Evolutionary conservation across 306 rosid genomes (phyloP).

Genomic region (Fagus sylvatica): DNA sequence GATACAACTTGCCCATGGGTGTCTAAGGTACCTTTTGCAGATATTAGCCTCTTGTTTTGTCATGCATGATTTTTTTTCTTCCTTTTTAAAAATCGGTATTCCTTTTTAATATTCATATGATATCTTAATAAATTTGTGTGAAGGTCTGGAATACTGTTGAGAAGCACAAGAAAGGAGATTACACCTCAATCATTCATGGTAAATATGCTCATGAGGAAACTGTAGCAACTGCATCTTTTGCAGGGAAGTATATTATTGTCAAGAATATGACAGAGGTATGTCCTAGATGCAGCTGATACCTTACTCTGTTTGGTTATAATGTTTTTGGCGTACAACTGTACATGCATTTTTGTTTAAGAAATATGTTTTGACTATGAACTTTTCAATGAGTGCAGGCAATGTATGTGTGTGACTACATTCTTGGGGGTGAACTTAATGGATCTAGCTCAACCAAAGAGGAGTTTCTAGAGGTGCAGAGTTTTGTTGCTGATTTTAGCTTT

Average conservation of each 20-base stretch:
- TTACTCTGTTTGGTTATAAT: background rate
- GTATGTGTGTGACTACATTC: conserved; percentile 89
- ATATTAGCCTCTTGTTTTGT: conserved; percentile 7
- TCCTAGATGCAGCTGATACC: conserved; percentile 20
- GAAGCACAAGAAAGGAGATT: conserved; percentile 90
- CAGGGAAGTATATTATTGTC: conserved; percentile 81
- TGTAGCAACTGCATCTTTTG: conserved; percentile 92
- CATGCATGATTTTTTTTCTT: conserved; percentile 7
- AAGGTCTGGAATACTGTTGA: conserved; percentile 93
- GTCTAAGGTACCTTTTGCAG: conserved; percentile 59
- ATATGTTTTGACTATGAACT: conserved; percentile 1
- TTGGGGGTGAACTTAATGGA: conserved; percentile 78
- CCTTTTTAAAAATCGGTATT: background rate
- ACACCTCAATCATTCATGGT: conserved; percentile 89
- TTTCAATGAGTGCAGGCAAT: conserved; percentile 54
- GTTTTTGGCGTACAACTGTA: background rate
- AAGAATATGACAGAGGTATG: conserved; percentile 84
- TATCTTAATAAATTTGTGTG: conserved; percentile 29
- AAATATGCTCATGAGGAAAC: conserved; percentile 95
- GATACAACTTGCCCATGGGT: conserved; percentile 99
- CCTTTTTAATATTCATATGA: conserved; percentile 24
- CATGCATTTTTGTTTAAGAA: background rate
- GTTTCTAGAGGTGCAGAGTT: conserved; percentile 62
- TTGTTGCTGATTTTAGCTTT: conserved; percentile 10
- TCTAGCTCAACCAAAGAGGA: conserved; percentile 87